Evolutionary conservation across 352 stramenopile genomes (phyloP).

Genomic region (Phytophthora pinifolia): DNA sequence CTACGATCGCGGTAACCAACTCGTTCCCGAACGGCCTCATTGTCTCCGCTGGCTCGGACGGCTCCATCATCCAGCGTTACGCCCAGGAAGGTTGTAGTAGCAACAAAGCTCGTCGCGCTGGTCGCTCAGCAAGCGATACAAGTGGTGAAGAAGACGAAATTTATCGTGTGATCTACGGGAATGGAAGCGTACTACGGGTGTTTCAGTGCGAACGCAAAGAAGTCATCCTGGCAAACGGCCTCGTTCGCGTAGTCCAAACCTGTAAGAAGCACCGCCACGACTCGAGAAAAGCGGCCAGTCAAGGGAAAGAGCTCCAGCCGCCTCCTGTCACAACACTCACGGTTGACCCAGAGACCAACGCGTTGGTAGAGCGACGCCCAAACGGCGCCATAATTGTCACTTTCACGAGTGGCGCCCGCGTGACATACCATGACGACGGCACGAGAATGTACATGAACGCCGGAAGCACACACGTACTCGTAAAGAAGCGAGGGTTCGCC

Average conservation of each 20-base stretch:
- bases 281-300: neutral
- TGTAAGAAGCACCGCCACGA: slow-evolving; percentile 8
- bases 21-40: slow-evolving; percentile 56
- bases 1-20: slow-evolving; percentile 41
- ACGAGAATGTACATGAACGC: slow-evolving; percentile 61
- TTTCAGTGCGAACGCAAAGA: slow-evolving; percentile 35
- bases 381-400: slow-evolving; percentile 66
- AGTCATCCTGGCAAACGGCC: slow-evolving; percentile 56
- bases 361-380: slow-evolving; percentile 49
- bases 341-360: slow-evolving; percentile 73
- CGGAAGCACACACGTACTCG: slow-evolving; percentile 48
- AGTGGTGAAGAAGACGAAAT: slow-evolving; percentile 4
- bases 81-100: slow-evolving; percentile 1
- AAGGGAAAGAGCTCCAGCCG: slow-evolving; percentile 1
- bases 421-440: slow-evolving; percentile 67
- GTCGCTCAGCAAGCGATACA: no score
- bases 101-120: neutral
- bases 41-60: slow-evolving; percentile 59
- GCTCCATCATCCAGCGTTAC: slow-evolving; percentile 51
- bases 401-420: slow-evolving; percentile 53
- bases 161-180: slow-evolving; percentile 58
- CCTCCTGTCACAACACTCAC: slow-evolving; percentile 27
- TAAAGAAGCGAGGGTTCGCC: slow-evolving; percentile 52
- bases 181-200: slow-evolving; percentile 55
- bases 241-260: slow-evolving; percentile 23